phyloP scores from a whole-genome alignment of 495 filamentous ascomycete species.

The Daldinia bambusicola region DNA sequence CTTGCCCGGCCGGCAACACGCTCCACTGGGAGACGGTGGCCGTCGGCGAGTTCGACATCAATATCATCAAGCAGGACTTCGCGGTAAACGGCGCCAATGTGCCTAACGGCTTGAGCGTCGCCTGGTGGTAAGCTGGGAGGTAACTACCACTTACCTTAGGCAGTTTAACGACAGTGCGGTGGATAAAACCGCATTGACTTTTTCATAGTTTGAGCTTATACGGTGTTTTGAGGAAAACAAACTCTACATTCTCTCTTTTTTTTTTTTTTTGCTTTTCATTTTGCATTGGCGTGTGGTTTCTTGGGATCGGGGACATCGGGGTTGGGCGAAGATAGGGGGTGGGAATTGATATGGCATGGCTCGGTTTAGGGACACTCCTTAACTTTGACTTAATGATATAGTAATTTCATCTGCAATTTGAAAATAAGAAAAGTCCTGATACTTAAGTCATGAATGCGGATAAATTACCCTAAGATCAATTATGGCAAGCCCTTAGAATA shows the following conservation, averaged over 20 bases:
- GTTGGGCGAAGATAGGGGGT: background rate
- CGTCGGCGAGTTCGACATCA: slow-evolving; percentile 34
- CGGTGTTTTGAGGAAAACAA: background rate
- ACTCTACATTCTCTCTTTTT: background rate
- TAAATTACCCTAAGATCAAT: background rate
- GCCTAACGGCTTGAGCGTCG: slow-evolving; percentile 43
- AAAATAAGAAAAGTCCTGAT: background rate
- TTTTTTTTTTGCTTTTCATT: background rate
- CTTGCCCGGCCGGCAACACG: slow-evolving; percentile 36
- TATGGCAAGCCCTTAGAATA: no score
- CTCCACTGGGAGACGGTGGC: slow-evolving; percentile 43
- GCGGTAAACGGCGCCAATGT: slow-evolving; percentile 21
- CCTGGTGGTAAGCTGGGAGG: slow-evolving; percentile 24
- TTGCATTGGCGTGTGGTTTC: background rate
- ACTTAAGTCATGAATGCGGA: background rate
- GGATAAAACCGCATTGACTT: background rate
- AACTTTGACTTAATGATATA: background rate
- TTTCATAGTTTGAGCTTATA: background rate
- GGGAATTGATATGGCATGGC: background rate
- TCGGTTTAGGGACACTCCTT: slow-evolving; percentile 7
- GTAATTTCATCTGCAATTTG: no score
- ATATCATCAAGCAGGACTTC: slow-evolving; percentile 41
- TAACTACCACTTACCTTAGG: no score
- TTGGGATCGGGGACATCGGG: background rate
- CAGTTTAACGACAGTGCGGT: background rate